phyloP scores from a whole-genome alignment of 805 yeast species.

The Diddensiella santjacobensis region DNA sequence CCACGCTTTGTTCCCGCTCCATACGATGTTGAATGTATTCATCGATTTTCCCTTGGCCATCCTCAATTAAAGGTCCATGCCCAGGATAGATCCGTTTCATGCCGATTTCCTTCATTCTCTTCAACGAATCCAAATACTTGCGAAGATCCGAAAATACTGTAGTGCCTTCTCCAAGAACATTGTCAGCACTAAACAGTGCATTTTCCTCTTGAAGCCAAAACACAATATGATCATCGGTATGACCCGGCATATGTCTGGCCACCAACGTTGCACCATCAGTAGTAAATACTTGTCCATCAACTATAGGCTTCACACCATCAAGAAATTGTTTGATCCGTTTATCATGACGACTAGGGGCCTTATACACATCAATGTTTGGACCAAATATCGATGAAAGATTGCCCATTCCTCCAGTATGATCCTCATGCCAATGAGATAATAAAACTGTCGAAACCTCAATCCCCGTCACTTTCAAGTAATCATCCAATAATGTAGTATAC shows the following conservation, averaged over 20 bases:
- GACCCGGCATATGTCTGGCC: constrained; percentile 36
- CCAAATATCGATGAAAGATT: constrained; percentile 14
- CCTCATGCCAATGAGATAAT: constrained; percentile 38
- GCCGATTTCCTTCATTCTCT: constrained; percentile 25
- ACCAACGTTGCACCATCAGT: constrained; percentile 30
- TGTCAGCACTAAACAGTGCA: constrained; percentile 35
- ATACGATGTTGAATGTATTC: constrained; percentile 35
- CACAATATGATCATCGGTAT: constrained; percentile 35
- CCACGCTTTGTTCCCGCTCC: constrained; percentile 33
- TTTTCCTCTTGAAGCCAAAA: constrained; percentile 35
- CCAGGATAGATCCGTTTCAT: constrained; percentile 34
- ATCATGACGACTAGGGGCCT: background rate
- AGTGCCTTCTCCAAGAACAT: constrained; percentile 38
- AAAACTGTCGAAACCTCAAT: constrained; percentile 29
- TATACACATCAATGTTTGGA: constrained; percentile 4
- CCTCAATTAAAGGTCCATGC: constrained; percentile 34
- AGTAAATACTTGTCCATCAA: constrained; percentile 27
- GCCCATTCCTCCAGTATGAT: constrained; percentile 33
- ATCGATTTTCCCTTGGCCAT: constrained; percentile 30
- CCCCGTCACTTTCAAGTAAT: constrained; percentile 24
- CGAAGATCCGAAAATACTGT: constrained; percentile 33
- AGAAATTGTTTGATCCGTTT: background rate
- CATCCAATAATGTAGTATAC: constrained; percentile 26
- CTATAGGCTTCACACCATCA: constrained; percentile 15
- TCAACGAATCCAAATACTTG: constrained; percentile 30